Base-by-base conservation (phyloP, 495 filamentous ascomycete species). In the Aspergillus incahuasiensis region DNA sequence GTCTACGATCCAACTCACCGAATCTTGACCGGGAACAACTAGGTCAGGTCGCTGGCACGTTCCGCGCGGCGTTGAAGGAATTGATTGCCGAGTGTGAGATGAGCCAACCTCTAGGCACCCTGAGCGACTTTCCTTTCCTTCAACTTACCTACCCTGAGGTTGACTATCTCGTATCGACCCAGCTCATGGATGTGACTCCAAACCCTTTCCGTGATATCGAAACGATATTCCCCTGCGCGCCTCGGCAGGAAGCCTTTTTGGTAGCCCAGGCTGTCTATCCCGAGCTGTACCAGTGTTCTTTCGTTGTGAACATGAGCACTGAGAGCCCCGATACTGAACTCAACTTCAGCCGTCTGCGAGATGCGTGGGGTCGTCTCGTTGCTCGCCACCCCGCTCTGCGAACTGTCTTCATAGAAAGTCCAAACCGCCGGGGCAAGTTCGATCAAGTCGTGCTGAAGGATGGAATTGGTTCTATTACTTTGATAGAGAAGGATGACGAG, bases 391-490 rank as follows among this genome's bases (percentile, higher is more conserved):
- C 55, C 5, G 48, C 48, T 1, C 55, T 57, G 0, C 47, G 55
- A 19, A 57, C 55, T 1, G 32, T 57, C 8, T 57, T 57, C n/a
- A 52, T 52, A 15, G 55, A 57, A 15, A 55, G 53, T 7, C 20
- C 55, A 20, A 47, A 48, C 18, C 55, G 41, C 5, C 42, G 22
- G 4, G 48, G 41, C 1, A 40, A 52, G 19, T 55, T 57, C 13
- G 48, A 52, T 8, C 55, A 57, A 28, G 42, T 57, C 0, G 55
- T 57, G 21, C 20, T 57, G 48, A 52, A 42, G 7, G 1, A 20
- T 1, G 48, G n/a, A 0, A 4, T 21, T 12, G n/a, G 48, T 15
- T 38, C 34, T 12, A 35, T 22, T 4, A 30, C 22, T 20, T 32
- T 30, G 2, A 15, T 41, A n/a, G 48, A 46, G 8, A 25, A 55